Evolutionary conservation across 331 rosid genomes (phyloP).

Genomic region (Quercus phellos): DNA sequence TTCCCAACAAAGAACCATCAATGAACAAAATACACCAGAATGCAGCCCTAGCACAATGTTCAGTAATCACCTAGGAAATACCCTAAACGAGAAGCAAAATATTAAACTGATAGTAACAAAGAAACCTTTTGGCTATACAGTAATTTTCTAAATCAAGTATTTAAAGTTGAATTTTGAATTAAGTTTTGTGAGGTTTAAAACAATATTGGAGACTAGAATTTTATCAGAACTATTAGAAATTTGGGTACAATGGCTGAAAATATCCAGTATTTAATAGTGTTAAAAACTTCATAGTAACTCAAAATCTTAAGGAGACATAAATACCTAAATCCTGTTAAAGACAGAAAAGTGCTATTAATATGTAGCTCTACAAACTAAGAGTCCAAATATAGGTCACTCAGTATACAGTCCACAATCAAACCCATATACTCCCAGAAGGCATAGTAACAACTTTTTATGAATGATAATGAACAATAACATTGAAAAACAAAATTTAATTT

Average conservation of each 20-base stretch:
- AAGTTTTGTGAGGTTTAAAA: background rate
- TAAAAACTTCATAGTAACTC: background rate
- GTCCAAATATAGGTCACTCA: background rate
- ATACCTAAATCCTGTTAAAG: background rate
- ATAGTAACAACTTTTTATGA: background rate
- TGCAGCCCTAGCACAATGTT: background rate
- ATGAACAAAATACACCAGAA: background rate
- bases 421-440: background rate
- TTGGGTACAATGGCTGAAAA: background rate
- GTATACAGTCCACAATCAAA: background rate
- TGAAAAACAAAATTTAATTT: background rate
- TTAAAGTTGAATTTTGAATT: background rate
- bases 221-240: background rate
- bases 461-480: background rate
- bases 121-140: background rate
- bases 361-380: background rate
- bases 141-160: background rate
- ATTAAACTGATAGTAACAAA: background rate
- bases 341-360: background rate
- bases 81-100: background rate
- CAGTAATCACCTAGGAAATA: conserved; percentile 1
- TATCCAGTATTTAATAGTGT: background rate
- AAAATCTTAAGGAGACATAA: background rate
- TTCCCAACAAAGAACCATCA: background rate
- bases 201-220: background rate